Evolutionary conservation across 2,329 filamentous ascomycete genomes (phyloP), one percentile per base, ranked within the genome.

Genomic region (Sclerotinia spermophila): DNA sequence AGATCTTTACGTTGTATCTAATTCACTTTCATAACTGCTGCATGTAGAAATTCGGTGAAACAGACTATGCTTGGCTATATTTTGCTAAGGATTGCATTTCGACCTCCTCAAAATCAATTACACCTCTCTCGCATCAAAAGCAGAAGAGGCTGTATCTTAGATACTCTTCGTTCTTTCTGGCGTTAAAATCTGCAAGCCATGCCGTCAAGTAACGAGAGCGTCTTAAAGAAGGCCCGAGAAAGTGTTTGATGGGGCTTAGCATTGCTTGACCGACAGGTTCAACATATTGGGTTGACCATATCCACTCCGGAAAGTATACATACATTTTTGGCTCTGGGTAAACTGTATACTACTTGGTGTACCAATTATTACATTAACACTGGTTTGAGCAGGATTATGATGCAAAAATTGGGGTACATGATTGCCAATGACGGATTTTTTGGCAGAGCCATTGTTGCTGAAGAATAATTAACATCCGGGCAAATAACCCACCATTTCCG

Each of bases 111-210:
- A 51, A 27, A 15, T 51, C 33, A 27, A 15, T 51, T 19, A 24
- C 1, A 58, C 3, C 5, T 35, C 30, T 58, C 19, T 35, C 15
- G 3, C 13, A 2, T 38, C 7, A 24, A 27, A 38, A 30, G 7
- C 11, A 42, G n/a, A 51, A 60, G 6, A 0, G 8, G 10, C 7
- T 61, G 1, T n/a, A 33, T 13, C n/a, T 30, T 15, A n/a, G 30
- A 60, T 30, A 33, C 11, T 33, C 17, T 44, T 15, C n/a, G 7
- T 33, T 42, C 1, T 61, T 10, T 15, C 4, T 30, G 27, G 17
- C 13, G 2, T 21, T 35, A 7, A 7, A 27, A 0, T 4, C 17
- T 13, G 8, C n/a, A 44, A 0, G 19, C 21, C 27, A 15, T 17
- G 6, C 15, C 40, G 8, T n/a, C 13, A 42, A 60, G 21, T 19